phyloP scores from a whole-genome alignment of 2,329 filamentous ascomycete genomes.

The Hirsutella minnesotensis region DNA sequence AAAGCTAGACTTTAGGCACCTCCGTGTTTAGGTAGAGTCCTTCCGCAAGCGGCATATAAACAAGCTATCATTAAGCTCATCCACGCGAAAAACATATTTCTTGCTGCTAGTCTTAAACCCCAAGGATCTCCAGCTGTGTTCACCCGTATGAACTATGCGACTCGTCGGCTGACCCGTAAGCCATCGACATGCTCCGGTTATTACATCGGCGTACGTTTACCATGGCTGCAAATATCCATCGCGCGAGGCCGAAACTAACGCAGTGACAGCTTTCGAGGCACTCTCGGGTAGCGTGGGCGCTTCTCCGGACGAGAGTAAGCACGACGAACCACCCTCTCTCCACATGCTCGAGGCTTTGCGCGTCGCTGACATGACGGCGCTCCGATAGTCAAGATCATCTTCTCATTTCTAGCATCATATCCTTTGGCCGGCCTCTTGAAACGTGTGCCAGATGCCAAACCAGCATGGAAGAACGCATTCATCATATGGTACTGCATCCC shows the following conservation, averaged over 20 bases:
- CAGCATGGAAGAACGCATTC: slow-evolving; percentile 79
- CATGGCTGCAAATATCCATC: no score
- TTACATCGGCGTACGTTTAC: slow-evolving; percentile 10
- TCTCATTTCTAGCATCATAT: slow-evolving; percentile 83
- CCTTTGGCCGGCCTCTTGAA: slow-evolving; percentile 83
- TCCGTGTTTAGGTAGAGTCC: no score
- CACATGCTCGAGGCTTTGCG: background rate
- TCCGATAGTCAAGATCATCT: slow-evolving; percentile 74
- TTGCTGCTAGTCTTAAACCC: no score
- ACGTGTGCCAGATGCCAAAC: slow-evolving; percentile 73
- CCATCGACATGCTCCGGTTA: slow-evolving; percentile 8
- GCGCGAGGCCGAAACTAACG: background rate
- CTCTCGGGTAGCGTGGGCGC: slow-evolving; percentile 19
- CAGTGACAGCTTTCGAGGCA: slow-evolving; percentile 19
- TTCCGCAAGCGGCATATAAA: no score
- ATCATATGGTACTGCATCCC: slow-evolving; percentile 61
- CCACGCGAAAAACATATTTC: no score
- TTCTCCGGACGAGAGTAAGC: slow-evolving; percentile 26
- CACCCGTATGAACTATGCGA: no score
- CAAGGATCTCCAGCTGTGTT: no score
- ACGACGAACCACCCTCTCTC: background rate
- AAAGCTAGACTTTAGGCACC: no score
- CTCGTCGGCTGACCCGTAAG: background rate
- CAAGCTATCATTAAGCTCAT: no score
- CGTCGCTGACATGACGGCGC: slow-evolving; percentile 5